Conservation (phyloP, 805 yeast genomes). For the Jamesozyma spencerorum region DNA sequence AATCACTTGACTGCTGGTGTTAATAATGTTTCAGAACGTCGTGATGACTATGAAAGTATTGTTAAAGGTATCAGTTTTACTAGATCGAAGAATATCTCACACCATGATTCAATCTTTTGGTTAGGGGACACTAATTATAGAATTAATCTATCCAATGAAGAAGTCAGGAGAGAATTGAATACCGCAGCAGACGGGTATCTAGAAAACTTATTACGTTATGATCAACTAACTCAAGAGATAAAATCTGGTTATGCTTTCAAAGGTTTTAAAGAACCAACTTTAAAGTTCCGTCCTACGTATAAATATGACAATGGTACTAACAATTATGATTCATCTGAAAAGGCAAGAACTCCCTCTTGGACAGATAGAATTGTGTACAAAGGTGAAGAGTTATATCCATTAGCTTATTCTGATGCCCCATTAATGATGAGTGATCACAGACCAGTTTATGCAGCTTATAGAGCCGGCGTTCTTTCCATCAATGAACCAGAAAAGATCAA, state of each 20-base stretch:
- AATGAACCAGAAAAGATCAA: slow-evolving; percentile 52
- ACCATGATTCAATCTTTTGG: slow-evolving; percentile 88
- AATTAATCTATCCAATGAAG: slow-evolving; percentile 60
- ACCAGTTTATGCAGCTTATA: slow-evolving; percentile 80
- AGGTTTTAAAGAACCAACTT: slow-evolving; percentile 65
- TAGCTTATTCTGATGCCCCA: slow-evolving; percentile 60
- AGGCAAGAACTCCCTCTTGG: slow-evolving; percentile 92
- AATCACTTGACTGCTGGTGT: slow-evolving; percentile 94
- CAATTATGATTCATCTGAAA: slow-evolving; percentile 79
- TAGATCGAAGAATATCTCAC: slow-evolving; percentile 63
- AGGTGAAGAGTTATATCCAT: slow-evolving; percentile 50
- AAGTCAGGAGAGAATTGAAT: slow-evolving; percentile 50
- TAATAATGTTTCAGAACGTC: slow-evolving; percentile 71
- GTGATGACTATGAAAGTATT: slow-evolving; percentile 71
- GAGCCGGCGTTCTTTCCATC: slow-evolving; percentile 54
- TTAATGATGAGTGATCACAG: slow-evolving; percentile 76
- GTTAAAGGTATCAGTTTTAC: slow-evolving; percentile 69
- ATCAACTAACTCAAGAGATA: slow-evolving; percentile 74
- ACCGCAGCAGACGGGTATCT: slow-evolving; percentile 33
- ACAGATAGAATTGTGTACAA: slow-evolving; percentile 77
- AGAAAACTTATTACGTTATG: slow-evolving; percentile 48
- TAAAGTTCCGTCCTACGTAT: slow-evolving; percentile 82
- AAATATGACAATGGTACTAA: slow-evolving; percentile 81
- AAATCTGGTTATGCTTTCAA: slow-evolving; percentile 61
- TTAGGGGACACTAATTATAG: slow-evolving; percentile 91